Base-by-base conservation (phyloP, 352 stramenopile genomes). In the Globisporangium lucens region DNA sequence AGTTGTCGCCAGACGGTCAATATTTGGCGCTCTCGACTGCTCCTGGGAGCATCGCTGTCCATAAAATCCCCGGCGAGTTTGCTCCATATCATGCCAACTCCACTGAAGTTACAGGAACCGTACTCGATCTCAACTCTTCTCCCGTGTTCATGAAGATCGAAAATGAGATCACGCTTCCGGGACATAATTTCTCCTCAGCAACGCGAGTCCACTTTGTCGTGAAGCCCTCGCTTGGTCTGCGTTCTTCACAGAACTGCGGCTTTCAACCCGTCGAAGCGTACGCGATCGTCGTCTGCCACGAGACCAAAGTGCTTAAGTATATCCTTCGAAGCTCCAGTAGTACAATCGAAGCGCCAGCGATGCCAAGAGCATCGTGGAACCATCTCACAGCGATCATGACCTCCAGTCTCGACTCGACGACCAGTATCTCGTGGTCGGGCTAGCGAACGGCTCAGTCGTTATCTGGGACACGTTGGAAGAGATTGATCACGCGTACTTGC, bases 391-490 rank as follows among this genome's bases (percentile, higher is more conserved):
- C 29, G 4, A 83, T 91, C 41, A 78, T 74, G 9, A 52, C 70
- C 5, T 82, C 78, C 6, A 51, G 53, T 2, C 58, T 80, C 27
- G 79, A 89, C 52, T 41, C 72, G 3, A 83, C 79, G 36, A 83
- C 81, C 75, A 87, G 51, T 87, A 80, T 38, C 30, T 91, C 9
- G 71, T 64, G 1, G 62, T 88, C 0, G 78, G 78, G 0, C 77
- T 87, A n/a, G 68, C 69, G 3, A 74, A 87, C 47, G 82, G 85
- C 24, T 67, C 76, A 3, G 20, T 84, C 1, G 66, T 79, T 9
- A 72, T 91, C 17, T 91, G 83, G 80, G 67, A 93, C 63, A 51
- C 83, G 17, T 63, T 90, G 10, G 73, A 75, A 24, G 74, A 89
- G 35, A 60, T 63, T 10, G 77, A 87, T 49, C 71, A 81, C 66